These are phyloP conservation scores for Yamadazyma pseudoaaseri DNA, from an alignment of 1,139 yeast species.

Conservation along the genomic window DNA sequence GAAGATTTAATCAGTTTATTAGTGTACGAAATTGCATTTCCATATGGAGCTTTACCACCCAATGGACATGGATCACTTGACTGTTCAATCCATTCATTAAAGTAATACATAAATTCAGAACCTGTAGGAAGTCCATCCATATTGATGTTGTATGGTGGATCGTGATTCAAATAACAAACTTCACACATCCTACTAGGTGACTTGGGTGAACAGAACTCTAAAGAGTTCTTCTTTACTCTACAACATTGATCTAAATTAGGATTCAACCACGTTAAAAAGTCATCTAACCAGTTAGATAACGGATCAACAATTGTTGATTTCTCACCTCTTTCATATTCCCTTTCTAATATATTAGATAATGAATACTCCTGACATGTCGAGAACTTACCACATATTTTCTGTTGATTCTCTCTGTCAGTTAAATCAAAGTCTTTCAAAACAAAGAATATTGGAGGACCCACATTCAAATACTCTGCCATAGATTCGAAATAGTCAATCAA, in stretches of 20 bases:
- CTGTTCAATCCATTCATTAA: slow-evolving; percentile 80
- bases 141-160: slow-evolving; percentile 61
- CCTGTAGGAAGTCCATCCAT: slow-evolving; percentile 88
- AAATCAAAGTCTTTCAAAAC: slow-evolving; percentile 68
- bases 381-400: slow-evolving; percentile 81
- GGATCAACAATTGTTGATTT: slow-evolving; percentile 75
- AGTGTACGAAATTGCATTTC: slow-evolving; percentile 52
- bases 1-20: slow-evolving; percentile 50
- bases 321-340: slow-evolving; percentile 69
- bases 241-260: slow-evolving; percentile 89
- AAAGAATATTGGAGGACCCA: slow-evolving; percentile 91
- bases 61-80: slow-evolving; percentile 90
- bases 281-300: slow-evolving; percentile 90
- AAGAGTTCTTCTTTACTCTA: slow-evolving; percentile 48
- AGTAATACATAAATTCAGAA: slow-evolving; percentile 67
- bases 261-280: slow-evolving; percentile 80
- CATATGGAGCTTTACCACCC: slow-evolving; percentile 94
- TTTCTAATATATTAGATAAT: slow-evolving; percentile 79
- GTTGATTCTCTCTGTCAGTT: slow-evolving; percentile 61
- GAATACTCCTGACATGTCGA: slow-evolving; percentile 80
- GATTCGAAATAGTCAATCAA: slow-evolving; percentile 78
- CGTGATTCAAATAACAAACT: slow-evolving; percentile 59
- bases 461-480: slow-evolving; percentile 67
- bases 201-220: slow-evolving; percentile 58
- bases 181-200: slow-evolving; percentile 75